phyloP scores from a whole-genome alignment of 2,329 filamentous ascomycete genomes.

The Colletotrichum cuscutae region DNA sequence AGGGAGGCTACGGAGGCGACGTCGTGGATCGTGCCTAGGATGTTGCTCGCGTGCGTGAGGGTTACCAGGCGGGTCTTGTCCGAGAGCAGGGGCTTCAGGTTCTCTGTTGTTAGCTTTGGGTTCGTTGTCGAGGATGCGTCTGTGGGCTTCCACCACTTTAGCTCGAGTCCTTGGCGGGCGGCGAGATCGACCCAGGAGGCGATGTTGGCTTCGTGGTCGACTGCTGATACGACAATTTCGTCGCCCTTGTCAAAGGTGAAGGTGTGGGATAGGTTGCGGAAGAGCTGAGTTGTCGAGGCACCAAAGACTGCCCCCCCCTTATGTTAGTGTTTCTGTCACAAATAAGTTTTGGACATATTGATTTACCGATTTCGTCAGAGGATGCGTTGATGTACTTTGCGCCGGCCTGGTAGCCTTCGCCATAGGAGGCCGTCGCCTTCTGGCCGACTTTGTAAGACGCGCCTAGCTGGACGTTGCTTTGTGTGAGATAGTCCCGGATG shows the following conservation, averaged over 20 bases:
- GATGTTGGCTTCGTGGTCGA: conserved; percentile 84
- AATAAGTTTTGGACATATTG: too few relatives aligned
- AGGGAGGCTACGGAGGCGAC: conserved; percentile 64
- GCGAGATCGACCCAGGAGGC: conserved; percentile 79
- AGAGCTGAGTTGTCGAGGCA: conserved; percentile 79
- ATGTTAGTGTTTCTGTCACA: neutral
- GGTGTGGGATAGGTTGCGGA: conserved; percentile 74
- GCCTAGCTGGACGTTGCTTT: conserved; percentile 80
- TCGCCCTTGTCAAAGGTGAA: conserved; percentile 65
- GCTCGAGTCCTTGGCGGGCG: conserved; percentile 63
- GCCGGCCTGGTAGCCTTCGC: conserved; percentile 69
- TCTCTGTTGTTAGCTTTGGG: conserved; percentile 67
- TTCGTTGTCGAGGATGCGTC: conserved; percentile 50
- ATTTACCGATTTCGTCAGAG: conserved; percentile 70
- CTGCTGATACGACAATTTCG: conserved; percentile 75
- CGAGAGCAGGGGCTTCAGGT: conserved; percentile 69
- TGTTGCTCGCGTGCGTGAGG: conserved; percentile 79
- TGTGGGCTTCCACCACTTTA: conserved; percentile 77
- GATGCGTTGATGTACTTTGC: conserved; percentile 77
- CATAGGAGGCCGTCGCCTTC: conserved; percentile 68
- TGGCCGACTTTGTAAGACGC: conserved; percentile 73
- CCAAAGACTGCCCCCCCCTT: conserved; percentile 68
- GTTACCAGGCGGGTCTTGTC: conserved; percentile 75
- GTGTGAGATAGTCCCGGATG: conserved; percentile 72
- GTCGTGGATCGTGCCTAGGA: conserved; percentile 77